Evolutionary conservation across 768 basidiomycete genomes (phyloP), one percentile per base, ranked within the genome.

Genomic region (Podaxis sp.): DNA sequence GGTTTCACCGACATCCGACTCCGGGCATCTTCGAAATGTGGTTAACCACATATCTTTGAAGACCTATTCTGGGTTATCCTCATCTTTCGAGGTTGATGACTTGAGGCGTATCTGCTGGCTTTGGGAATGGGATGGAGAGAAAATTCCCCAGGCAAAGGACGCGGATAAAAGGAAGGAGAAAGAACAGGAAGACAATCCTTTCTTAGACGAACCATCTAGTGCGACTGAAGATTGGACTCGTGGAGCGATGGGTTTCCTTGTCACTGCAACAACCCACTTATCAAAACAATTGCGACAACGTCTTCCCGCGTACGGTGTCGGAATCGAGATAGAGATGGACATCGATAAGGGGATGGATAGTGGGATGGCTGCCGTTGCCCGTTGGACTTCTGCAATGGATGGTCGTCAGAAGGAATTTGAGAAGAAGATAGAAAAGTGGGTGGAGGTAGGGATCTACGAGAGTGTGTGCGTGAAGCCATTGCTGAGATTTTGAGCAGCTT

Each of bases 321-420:
- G 92, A 1, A 90, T 94, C 53, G 90, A 93, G 73, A 90, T 93
- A 25, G 90, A 93, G 65, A 88, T 91, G 77, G 85, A 92, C 66
- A 82, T 91, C 58, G 89, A 91, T 72, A 90, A 89, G 73, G 85
- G 82, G 66, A 86, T 90, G 87, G 77, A 77, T 21, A 85, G 82
- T 48, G 90, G 91, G n/a, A 93, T 93, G 88, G 90, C 90, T 38
- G 89, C 91, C 28, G 89, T 94, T 47, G 91, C 92, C 55, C 83
- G 90, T 59, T 94, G 92, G 92, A 92, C 92, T 2, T 83, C 88
- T 28, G 84, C 79, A 47, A 74, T 81, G 38, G 89, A 90, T 57
- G 74, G 73, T 36, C 83, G 92, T 57, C 82, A 85, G 57, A 73
- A 77, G 57, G 75, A 82, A 56, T 80, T 93, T 63, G 76, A 76